These are phyloP conservation scores for Rhizophagus prolifer DNA, from an alignment of 192 early-diverging fungal genomes.

Conservation along the genomic window DNA sequence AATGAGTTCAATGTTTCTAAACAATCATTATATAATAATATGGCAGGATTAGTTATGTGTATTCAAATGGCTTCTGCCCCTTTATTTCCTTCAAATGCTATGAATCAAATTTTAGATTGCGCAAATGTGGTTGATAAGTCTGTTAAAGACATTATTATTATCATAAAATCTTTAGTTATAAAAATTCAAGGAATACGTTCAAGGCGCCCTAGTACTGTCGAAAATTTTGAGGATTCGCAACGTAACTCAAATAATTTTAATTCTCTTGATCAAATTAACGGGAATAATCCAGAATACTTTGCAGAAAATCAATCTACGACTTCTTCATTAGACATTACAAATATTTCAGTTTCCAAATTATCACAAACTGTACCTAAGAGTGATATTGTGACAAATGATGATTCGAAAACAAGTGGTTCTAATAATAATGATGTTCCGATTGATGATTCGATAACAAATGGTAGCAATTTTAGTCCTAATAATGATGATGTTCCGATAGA, in stretches of 20 bases:
- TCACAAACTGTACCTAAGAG: conserved; percentile 22
- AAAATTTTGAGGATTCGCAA: background rate
- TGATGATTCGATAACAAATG: background rate
- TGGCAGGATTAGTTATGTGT: conserved; percentile 61
- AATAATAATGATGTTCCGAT: background rate
- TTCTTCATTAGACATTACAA: background rate
- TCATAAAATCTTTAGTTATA: conserved; percentile 50
- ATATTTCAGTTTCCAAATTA: too few species aligned
- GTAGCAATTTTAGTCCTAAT: too few species aligned
- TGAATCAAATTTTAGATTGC: conserved; percentile 49
- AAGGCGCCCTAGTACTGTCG: conserved; percentile 6
- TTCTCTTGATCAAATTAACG: background rate
- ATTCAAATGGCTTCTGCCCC: conserved; percentile 56
- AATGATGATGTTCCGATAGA: conserved; percentile 1
- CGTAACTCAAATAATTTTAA: background rate
- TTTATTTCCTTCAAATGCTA: conserved; percentile 53
- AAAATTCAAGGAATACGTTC: conserved; percentile 1
- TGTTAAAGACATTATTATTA: conserved; percentile 51
- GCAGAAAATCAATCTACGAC: background rate
- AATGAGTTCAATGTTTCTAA: conserved; percentile 62
- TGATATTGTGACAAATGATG: background rate
- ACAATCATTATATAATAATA: conserved; percentile 62
- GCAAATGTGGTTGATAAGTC: conserved; percentile 57
- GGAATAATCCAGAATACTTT: background rate
- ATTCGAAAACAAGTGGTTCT: background rate